Base-by-base conservation (phyloP, 208 protist species). In the Wallacemonas rigidus region DNA sequence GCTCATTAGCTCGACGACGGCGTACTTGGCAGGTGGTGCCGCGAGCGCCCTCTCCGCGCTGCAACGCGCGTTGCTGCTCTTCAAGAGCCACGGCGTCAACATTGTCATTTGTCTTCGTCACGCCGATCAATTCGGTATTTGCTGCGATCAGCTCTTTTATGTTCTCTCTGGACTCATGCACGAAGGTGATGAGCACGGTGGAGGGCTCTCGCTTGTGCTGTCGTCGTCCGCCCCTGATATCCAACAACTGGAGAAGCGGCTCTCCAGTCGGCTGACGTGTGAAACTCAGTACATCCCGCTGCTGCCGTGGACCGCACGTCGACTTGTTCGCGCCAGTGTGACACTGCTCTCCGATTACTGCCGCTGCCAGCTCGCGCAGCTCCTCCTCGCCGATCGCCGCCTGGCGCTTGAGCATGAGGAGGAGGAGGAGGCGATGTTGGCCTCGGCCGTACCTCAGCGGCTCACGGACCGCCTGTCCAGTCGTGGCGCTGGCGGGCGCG, bases 161-260 rank as follows among this genome's bases (percentile, higher is more conserved):
- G 80, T 95, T 2, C 75, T 95, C 14, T 89, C 90, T 2, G 90
- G 90, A 8, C 84, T 95, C n/a, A 90, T 95, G 86, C 90, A 95
- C 67, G 86, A 95, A 53, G 77, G 77, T 64, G 87, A 92, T 67
- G 82, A 71, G 26, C 53, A 67, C 63, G 79, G 81, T 12, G 86
- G 87, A 11, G 90, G 86, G 11, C 71, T 95, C 43, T 87, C 85
- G 2, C 76, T 95, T 11, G 75, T 95, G 43, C 80, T 95, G 56
- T 83, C 88, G 15, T 89, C 81, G 67, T 79, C 80, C 44, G 84
- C 86, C 3, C 86, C 88, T 8, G 90, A 95, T 63, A 80, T 93
- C 17, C 81, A 86, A 1, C 82, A 91, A 50, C 72, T 95, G 67
- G 87, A 95, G 76, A 95, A 95, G 74, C 86, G 90, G 2, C 79